Conservation (phyloP, 192 early-diverging fungal genomes). For the Linnemannia hyalina region DNA sequence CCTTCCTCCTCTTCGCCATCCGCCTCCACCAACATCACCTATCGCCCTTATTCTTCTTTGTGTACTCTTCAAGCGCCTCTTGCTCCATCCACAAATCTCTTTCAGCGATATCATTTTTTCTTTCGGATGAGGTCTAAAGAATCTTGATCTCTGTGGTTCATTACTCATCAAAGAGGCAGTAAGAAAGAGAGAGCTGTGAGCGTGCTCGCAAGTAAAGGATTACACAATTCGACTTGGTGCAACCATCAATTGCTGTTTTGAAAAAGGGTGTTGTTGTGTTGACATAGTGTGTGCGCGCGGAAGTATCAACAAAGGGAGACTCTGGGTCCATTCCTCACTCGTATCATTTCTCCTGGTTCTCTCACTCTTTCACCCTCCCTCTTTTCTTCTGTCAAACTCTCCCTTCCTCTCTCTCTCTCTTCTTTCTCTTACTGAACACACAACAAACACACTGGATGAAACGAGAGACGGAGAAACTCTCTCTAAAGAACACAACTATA, state of each 20-base stretch:
- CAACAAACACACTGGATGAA: background rate
- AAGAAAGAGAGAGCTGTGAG: too few relatives aligned
- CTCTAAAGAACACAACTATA: background rate
- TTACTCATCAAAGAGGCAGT: background rate
- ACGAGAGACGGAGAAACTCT: background rate
- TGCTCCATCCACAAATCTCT: background rate
- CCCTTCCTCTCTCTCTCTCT: background rate
- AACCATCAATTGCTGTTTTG: background rate
- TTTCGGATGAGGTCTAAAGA: background rate
- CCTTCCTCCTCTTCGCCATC: background rate
- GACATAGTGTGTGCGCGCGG: background rate
- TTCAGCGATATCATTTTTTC: background rate
- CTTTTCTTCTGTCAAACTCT: background rate
- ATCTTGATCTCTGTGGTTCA: background rate
- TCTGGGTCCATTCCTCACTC: background rate
- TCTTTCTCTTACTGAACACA: background rate
- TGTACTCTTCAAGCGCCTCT: background rate
- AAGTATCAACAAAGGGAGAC: background rate
- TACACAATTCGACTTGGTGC: background rate
- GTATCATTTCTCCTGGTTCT: background rate
- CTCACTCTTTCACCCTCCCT: background rate
- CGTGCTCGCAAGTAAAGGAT: background rate
- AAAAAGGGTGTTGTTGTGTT: background rate
- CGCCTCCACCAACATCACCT: background rate
- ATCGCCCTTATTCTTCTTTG: background rate